A percentile compares a stretch with the other conserved stretches of the same genome.
Conservation (phyloP, 225 moss, liverwort and hornwort genomes). For the Marchantia polymorpha region DNA sequence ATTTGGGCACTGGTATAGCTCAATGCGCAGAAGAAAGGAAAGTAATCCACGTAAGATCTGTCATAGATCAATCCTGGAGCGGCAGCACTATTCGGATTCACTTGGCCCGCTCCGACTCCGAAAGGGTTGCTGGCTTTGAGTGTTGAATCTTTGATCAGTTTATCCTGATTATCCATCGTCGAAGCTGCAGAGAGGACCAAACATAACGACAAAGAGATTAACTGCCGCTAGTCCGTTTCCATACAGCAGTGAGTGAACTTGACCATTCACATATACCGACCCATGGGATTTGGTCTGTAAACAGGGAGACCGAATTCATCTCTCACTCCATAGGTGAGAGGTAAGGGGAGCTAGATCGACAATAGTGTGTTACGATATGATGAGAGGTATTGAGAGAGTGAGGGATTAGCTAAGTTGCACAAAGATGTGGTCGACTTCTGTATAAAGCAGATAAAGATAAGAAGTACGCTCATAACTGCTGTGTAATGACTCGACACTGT, state of each 20-base stretch:
- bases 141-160: constrained; percentile 26
- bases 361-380: no score
- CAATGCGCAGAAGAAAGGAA: constrained; percentile 45
- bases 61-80: constrained; percentile 52
- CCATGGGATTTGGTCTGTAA: no score
- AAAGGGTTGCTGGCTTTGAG: constrained; percentile 20
- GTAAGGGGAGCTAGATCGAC: no score
- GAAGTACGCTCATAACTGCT: no score
- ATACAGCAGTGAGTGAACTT: neutral
- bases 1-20: constrained; percentile 18
- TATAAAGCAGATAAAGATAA: no score
- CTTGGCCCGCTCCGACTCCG: constrained; percentile 35
- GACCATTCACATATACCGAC: neutral
- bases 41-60: constrained; percentile 29
- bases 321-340: no score
- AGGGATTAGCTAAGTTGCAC: no score
- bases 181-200: constrained; percentile 15
- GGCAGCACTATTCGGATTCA: constrained; percentile 37
- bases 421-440: no score
- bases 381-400: no score
- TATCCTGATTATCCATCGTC: constrained; percentile 16
- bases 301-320: no score
- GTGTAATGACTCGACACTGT: no score
- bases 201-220: neutral
- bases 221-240: neutral